Base-by-base conservation (phyloP, 768 basidiomycete species). In the Leccinum variicolor region DNA sequence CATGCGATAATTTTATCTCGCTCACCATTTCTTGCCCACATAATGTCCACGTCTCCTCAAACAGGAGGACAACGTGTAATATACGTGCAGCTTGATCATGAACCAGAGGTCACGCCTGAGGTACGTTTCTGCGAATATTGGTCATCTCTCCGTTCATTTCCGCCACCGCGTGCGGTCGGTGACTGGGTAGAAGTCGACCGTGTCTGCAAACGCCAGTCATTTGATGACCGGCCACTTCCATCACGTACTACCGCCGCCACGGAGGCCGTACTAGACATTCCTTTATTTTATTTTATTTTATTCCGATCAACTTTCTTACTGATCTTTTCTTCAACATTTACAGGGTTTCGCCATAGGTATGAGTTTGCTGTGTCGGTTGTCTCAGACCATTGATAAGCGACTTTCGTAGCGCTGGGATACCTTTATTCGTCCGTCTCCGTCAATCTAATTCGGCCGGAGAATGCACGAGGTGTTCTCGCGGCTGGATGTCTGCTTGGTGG, bases 1-100 rank as follows among this genome's bases (percentile, higher is more conserved):
- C 90, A 94, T 75, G 84, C 87, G 61, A 89, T 95, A 72, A 87
- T 94, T 62, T 79, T 95, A 60, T 90, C 92, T 59, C 87, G 88
- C 53, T 94, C 92, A 31, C 92, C 94, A 36, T 90, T 85, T 74
- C 83, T 95, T 67, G 90, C 88, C 41, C 91, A 93, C 71, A 79
- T 92, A 63, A 91, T 96, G 87, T 89, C 87, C 55, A 90, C 88
- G 50, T 85, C 87, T 33, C 86, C 86, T 25, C 85, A 84, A 72
- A 75, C 78, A 36, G 79, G 79, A 58, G 85, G 81, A 14, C 84
- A 86, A 65, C 82, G 86, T 62, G 77, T 83, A 54, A 83, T 94
- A 65, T 87, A 86, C 68, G 83, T 93, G 54, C 82, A 85, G 61
- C 76, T 94, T 59, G 86, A 89, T 64, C 82, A 84, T 59, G 88